phyloP scores from a whole-genome alignment of 1,284 basidiomycete genomes.

The Malassezia equina region DNA sequence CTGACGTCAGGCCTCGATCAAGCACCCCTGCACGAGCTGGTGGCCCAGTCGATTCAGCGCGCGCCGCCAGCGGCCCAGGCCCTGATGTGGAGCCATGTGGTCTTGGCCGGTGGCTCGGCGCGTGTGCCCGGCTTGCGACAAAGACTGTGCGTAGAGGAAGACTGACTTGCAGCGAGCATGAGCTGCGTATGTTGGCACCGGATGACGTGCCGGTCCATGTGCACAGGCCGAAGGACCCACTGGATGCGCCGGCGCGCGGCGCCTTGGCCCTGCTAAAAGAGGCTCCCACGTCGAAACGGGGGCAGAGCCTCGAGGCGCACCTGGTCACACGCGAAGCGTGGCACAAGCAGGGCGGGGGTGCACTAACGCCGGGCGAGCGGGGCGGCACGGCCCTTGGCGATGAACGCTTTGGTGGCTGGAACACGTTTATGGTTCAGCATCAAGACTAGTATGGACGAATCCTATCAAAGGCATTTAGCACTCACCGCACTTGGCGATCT shows the following conservation, averaged over 20 bases:
- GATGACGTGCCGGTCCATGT: constrained; percentile 22
- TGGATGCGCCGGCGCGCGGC: constrained; percentile 4
- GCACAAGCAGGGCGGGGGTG: constrained; percentile 7
- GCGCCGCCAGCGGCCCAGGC: constrained; percentile 66
- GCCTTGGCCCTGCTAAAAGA: constrained; percentile 6
- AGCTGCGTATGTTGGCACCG: constrained; percentile 24
- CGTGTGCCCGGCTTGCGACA: constrained; percentile 64
- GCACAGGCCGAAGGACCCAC: not conserved
- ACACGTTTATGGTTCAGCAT: not conserved
- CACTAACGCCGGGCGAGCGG: constrained; percentile 3
- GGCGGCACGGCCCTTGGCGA: constrained; percentile 12
- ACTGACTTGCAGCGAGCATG: constrained; percentile 12
- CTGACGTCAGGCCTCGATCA: constrained; percentile 62
- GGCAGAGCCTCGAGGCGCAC: not conserved
- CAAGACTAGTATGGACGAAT: not conserved
- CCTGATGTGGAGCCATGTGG: constrained; percentile 88
- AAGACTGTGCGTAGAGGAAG: constrained; percentile 55
- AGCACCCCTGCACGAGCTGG: constrained; percentile 63
- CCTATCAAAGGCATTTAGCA: constrained; percentile 20
- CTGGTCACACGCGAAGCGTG: constrained; percentile 4
- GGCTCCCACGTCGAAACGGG: not conserved
- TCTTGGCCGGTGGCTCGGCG: constrained; percentile 72
- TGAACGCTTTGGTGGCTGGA: constrained; percentile 13
- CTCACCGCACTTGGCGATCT: constrained; percentile 44
- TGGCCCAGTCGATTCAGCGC: constrained; percentile 61